Evolutionary conservation across 2,329 filamentous ascomycete species (phyloP), one percentile per base, ranked within the genome.

Genomic region (Pleoardoris graminearum): DNA sequence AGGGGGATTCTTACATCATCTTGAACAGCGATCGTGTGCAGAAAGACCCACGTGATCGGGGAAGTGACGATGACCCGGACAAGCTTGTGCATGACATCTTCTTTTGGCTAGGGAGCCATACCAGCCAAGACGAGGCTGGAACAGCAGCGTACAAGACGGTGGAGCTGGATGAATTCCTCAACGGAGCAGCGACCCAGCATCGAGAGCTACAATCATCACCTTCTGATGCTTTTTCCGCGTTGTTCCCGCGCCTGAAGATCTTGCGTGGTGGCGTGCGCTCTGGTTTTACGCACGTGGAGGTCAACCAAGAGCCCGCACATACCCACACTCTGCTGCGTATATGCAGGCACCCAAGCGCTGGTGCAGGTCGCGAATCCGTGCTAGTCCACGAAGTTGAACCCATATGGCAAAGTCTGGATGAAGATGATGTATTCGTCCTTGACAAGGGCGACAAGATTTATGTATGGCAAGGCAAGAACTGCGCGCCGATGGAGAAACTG

Each of bases 81-180:
- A 63, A 61, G 14, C 29, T 68, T 14, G 52, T 63, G 36, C 85
- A 88, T 61, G 85, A 88, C 44, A 80, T 88, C 63, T 88, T 85
- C 77, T 88, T 88, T 75, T 89, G 85, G 85, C 78, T 88, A 0
- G 86, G 86, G 4, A 76, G 71, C 46, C 81, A 86, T 63, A 88
- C 85, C 0, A 80, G 82, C 2, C 84, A 87, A 72, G 86, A 88
- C 58, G 86, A 89, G 72, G 85, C 85, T 1, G 86, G 85, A 14
- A 84, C 82, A 0, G 86, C 86, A 0, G 85, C 86, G 1, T 87
- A 89, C 74, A 89, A 88, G 76, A 86, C 85, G 0, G 85, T 87
- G 21, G 86, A 88, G 70, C 76, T 89, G 14, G 86, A 88, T 61
- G 85, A 88, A 70, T 87, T 86, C 63, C 69, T 89, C 44, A 74